These are phyloP conservation scores for Pulveroboletus sp. DNA, from an alignment of 1,284 basidiomycete genomes.

Conservation along the genomic window DNA sequence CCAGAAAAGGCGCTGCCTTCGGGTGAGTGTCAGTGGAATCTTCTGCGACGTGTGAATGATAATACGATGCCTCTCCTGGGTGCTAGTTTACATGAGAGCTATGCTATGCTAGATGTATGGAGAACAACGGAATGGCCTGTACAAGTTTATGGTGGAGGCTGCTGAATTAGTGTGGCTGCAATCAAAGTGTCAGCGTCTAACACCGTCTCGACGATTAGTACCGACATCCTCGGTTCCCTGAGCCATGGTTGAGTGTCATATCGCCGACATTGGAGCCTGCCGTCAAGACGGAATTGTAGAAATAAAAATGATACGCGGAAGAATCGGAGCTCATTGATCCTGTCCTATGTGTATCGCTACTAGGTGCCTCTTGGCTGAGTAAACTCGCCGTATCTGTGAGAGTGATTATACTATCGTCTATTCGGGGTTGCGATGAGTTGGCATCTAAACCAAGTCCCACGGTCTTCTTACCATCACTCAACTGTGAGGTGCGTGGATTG, in stretches of 20 bases:
- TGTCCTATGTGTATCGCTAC: neutral
- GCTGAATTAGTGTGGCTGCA: neutral
- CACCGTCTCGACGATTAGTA: neutral
- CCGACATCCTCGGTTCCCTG: neutral
- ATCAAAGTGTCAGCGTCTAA: neutral
- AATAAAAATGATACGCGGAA: neutral
- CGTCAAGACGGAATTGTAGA: conserved; percentile 4
- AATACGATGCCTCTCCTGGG: neutral
- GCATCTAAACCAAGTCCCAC: no score
- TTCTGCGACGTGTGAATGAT: neutral
- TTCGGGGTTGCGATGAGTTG: no score
- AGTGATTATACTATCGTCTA: neutral
- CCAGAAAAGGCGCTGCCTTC: neutral
- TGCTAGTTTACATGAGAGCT: neutral
- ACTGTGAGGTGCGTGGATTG: neutral
- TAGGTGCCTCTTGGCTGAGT: neutral
- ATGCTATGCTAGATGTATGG: neutral
- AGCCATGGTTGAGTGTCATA: neutral
- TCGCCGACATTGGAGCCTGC: neutral
- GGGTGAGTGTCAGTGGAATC: no score
- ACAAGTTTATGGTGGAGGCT: neutral
- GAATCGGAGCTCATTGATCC: neutral
- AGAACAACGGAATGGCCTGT: neutral
- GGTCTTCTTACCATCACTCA: conserved; percentile 1
- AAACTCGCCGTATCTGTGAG: conserved; percentile 2